A percentile compares a stretch with the other conserved stretches of the same genome.
Evolutionary conservation across 331 rosid species (phyloP).

Genomic region (Telfairia occidentalis): DNA sequence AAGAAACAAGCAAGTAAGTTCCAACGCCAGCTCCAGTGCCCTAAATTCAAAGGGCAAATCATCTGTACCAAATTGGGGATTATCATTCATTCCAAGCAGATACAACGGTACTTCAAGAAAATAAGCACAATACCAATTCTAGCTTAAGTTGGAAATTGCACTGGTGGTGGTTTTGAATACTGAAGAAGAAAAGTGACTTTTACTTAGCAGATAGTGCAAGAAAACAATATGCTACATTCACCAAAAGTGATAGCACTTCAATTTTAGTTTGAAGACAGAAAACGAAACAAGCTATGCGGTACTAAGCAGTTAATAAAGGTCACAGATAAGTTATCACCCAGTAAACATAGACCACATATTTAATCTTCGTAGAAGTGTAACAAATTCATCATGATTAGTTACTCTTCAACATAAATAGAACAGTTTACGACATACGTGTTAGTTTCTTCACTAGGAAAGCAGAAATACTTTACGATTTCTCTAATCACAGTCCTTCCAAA

Average conservation of each 20-base stretch:
- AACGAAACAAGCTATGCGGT: background rate
- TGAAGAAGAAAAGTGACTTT: background rate
- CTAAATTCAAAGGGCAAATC: constrained; percentile 85
- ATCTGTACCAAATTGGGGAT: constrained; percentile 43
- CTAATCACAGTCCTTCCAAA: background rate
- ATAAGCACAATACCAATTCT: background rate
- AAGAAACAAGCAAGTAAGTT: constrained; percentile 73
- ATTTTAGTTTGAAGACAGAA: background rate
- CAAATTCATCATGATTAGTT: background rate
- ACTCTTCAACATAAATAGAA: background rate
- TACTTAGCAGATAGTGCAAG: background rate
- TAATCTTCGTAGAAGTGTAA: background rate
- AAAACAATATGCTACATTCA: background rate
- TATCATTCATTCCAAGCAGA: background rate
- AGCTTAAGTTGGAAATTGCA: background rate
- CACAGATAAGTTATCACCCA: background rate
- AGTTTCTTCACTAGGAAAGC: background rate
- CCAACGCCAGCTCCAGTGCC: constrained; percentile 91
- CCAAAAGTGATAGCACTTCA: background rate
- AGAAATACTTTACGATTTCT: background rate
- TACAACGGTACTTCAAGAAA: background rate
- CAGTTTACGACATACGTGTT: background rate
- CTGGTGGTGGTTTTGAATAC: background rate
- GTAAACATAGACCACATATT: background rate
- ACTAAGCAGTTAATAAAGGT: background rate